These are phyloP conservation scores for Boletus smithii DNA, from an alignment of 1,284 basidiomycete genomes.

Conservation along the genomic window DNA sequence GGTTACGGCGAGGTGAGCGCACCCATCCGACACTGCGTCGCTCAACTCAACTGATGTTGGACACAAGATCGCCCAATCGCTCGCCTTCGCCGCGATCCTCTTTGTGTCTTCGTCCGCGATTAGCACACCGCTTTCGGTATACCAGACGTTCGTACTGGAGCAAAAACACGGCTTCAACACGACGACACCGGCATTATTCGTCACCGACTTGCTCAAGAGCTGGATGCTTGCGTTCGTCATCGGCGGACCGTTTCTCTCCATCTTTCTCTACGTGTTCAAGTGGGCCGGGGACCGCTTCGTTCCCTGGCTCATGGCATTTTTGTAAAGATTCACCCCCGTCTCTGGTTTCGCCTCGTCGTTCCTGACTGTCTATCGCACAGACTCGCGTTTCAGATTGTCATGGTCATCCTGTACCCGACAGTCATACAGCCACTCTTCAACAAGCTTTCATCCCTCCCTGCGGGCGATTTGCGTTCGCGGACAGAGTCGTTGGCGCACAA, in stretches of 20 bases:
- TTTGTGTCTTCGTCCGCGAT: conserved; percentile 68
- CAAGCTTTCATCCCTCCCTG: conserved; percentile 84
- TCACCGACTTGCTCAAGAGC: conserved; percentile 78
- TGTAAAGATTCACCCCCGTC: conserved; percentile 40
- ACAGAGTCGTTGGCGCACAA: conserved; percentile 74
- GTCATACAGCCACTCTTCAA: conserved; percentile 97
- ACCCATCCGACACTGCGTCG: no score
- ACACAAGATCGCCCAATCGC: conserved; percentile 75
- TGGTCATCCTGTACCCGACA: conserved; percentile 85
- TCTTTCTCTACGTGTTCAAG: conserved; percentile 85
- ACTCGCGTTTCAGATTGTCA: conserved; percentile 76
- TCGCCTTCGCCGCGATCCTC: conserved; percentile 72
- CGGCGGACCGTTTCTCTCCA: conserved; percentile 86
- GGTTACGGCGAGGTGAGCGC: conserved; percentile 62
- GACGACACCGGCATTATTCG: conserved; percentile 72
- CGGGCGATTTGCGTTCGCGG: conserved; percentile 69
- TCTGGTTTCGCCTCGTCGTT: neutral
- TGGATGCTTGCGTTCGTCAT: conserved; percentile 73
- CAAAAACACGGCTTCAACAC: conserved; percentile 98
- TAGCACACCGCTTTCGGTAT: conserved; percentile 71
- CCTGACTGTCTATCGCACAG: conserved; percentile 42
- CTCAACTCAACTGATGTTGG: neutral
- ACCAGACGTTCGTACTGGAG: conserved; percentile 92
- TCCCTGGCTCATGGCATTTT: conserved; percentile 84
- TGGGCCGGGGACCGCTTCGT: conserved; percentile 91